These are phyloP conservation scores for Musa troglodytarum DNA, from an alignment of 176 grass and related monocot species.

Conservation along the genomic window DNA sequence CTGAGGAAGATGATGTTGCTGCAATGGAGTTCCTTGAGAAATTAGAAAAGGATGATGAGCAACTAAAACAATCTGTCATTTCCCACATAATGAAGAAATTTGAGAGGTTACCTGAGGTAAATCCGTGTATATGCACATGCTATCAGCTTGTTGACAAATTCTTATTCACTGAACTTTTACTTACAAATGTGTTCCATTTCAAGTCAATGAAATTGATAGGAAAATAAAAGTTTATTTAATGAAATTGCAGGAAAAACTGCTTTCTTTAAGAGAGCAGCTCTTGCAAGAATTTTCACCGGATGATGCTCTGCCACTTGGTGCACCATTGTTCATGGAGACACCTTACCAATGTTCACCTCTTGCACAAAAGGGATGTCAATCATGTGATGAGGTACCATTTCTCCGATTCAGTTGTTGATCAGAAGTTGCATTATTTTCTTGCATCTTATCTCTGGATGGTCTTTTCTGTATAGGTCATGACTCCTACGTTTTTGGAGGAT, in stretches of 20 bases:
- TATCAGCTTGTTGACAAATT: slow-evolving; percentile 2
- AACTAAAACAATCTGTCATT: slow-evolving; percentile 62
- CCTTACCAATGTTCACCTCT: slow-evolving; percentile 51
- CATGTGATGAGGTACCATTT: slow-evolving; percentile 63
- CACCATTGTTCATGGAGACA: slow-evolving; percentile 72
- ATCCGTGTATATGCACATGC: slow-evolving; percentile 5
- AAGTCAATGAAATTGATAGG: not conserved
- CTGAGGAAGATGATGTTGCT: slow-evolving; percentile 67
- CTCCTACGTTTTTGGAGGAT: slow-evolving; percentile 62
- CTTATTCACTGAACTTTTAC: not conserved
- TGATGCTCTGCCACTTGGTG: slow-evolving; percentile 74
- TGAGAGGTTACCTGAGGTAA: slow-evolving; percentile 59
- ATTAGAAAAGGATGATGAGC: slow-evolving; percentile 52
- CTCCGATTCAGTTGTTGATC: slow-evolving; percentile 11
- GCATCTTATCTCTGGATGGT: not conserved
- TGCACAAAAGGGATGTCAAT: slow-evolving; percentile 39
- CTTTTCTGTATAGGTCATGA: slow-evolving; percentile 47
- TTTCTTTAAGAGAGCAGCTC: slow-evolving; percentile 56
- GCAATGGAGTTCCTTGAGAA: slow-evolving; percentile 61
- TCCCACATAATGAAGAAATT: slow-evolving; percentile 56
- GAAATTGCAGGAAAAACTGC: slow-evolving; percentile 43
- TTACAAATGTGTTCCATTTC: not conserved
- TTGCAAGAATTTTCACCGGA: slow-evolving; percentile 81
- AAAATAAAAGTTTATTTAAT: not conserved
- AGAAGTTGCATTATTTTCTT: not conserved